Evolutionary conservation across 2,329 filamentous ascomycete species (phyloP).

Genomic region (Curvularia sp.): DNA sequence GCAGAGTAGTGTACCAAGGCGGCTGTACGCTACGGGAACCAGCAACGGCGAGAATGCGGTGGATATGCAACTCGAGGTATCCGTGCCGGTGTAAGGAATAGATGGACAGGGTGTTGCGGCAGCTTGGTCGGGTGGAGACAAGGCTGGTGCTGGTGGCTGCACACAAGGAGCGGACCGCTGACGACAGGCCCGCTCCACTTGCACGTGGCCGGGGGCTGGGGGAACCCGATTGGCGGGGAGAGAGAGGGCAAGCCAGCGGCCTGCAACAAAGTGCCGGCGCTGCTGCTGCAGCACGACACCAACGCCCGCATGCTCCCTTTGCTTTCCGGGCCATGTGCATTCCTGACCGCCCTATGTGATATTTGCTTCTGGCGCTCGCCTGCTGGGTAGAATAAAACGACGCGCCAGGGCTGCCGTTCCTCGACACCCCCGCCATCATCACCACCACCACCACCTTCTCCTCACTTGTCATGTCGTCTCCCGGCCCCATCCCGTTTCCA

Average conservation of each 20-base stretch:
- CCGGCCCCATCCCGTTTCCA: conserved; percentile 47
- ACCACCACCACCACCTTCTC: conserved; percentile 4
- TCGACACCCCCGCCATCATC: conserved; percentile 9
- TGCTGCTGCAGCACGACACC: conserved; percentile 5
- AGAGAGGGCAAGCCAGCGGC: not conserved
- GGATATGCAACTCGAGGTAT: not conserved
- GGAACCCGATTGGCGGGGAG: conserved; percentile 1
- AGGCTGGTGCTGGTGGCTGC: conserved; percentile 22
- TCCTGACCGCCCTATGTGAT: conserved; percentile 28
- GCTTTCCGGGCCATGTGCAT: conserved; percentile 28
- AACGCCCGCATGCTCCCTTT: conserved; percentile 25
- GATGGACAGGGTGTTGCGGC: conserved; percentile 6
- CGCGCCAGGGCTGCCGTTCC: not conserved
- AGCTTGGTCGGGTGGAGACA: conserved; percentile 9
- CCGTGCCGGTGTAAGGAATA: not conserved
- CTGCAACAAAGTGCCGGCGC: not conserved
- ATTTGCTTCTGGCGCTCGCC: conserved; percentile 22
- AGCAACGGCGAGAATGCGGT: conserved; percentile 3
- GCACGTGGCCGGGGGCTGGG: conserved; percentile 6
- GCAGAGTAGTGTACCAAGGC: not conserved
- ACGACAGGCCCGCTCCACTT: conserved; percentile 17
- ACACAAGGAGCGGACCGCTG: conserved; percentile 23
- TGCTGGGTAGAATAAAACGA: conserved; percentile 10
- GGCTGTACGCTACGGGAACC: conserved; percentile 4
- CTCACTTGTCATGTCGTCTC: conserved; percentile 43